Evolutionary conservation across 176 grass and related monocot species (phyloP).

Genomic region (Musa beccarii): DNA sequence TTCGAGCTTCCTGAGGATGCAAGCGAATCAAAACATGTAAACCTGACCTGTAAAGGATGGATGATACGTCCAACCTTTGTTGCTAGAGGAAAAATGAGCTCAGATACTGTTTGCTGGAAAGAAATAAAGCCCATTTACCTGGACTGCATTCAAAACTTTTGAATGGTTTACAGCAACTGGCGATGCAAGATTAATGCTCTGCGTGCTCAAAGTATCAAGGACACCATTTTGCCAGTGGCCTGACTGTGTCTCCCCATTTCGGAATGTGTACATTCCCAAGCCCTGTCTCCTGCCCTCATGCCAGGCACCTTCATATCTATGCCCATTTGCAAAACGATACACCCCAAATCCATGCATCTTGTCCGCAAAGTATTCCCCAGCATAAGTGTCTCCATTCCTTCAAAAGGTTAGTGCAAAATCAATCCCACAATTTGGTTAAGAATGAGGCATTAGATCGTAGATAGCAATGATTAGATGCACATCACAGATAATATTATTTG

Average conservation of each 20-base stretch:
- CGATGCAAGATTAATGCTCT: slow-evolving; percentile 54
- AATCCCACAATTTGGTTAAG: not conserved
- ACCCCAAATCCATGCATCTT: slow-evolving; percentile 97
- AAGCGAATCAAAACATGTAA: not conserved
- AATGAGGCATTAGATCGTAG: not conserved
- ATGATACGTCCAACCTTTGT: too few relatives aligned
- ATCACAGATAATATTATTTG: not conserved
- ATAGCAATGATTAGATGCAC: not conserved
- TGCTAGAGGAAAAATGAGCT: not conserved
- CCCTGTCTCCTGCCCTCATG: slow-evolving; percentile 90
- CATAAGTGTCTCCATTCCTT: slow-evolving; percentile 91
- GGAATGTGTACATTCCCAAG: slow-evolving; percentile 97
- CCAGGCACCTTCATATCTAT: slow-evolving; percentile 95
- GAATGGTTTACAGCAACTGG: slow-evolving; percentile 79
- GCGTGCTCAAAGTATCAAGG: slow-evolving; percentile 76
- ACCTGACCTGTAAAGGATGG: not conserved
- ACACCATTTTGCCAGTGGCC: slow-evolving; percentile 93
- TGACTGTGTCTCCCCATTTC: slow-evolving; percentile 88
- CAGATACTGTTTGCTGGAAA: too few relatives aligned
- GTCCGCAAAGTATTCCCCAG: slow-evolving; percentile 96
- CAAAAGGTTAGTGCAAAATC: slow-evolving; percentile 9
- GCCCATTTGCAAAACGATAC: slow-evolving; percentile 94
- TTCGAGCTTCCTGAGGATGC: slow-evolving; percentile 70
- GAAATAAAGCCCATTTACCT: slow-evolving; percentile 34
- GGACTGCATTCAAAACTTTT: slow-evolving; percentile 84